These are phyloP conservation scores for Colletotrichum filicis DNA, from an alignment of 2,329 filamentous ascomycete species.

Conservation along the genomic window DNA sequence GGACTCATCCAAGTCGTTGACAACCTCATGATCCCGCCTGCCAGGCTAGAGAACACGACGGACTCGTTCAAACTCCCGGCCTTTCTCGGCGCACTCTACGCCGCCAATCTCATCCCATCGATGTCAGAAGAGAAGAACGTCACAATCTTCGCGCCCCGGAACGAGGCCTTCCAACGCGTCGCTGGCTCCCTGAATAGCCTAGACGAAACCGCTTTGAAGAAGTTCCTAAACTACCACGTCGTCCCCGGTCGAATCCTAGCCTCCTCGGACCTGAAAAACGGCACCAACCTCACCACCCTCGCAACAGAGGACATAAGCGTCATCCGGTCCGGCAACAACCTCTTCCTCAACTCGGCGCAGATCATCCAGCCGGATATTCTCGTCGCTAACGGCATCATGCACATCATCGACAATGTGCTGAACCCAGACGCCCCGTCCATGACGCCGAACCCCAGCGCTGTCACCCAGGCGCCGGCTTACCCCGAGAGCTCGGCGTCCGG, in stretches of 20 bases:
- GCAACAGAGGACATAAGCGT: slow-evolving; percentile 53
- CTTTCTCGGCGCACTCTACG: slow-evolving; percentile 53
- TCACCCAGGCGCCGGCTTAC: slow-evolving; percentile 49
- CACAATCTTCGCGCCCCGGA: slow-evolving; percentile 66
- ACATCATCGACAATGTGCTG: slow-evolving; percentile 65
- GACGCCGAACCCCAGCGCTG: slow-evolving; percentile 49
- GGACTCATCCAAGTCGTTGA: slow-evolving; percentile 65
- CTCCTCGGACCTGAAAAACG: slow-evolving; percentile 49
- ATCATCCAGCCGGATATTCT: slow-evolving; percentile 64
- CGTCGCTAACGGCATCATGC: slow-evolving; percentile 67
- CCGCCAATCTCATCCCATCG: slow-evolving; percentile 48
- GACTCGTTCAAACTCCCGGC: slow-evolving; percentile 51
- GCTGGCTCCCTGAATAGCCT: slow-evolving; percentile 54
- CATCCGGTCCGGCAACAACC: slow-evolving; percentile 54
- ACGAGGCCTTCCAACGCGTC: slow-evolving; percentile 61
- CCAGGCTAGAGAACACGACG: slow-evolving; percentile 48
- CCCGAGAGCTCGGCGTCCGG: slow-evolving; percentile 36
- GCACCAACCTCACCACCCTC: slow-evolving; percentile 48
- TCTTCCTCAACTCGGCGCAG: slow-evolving; percentile 64
- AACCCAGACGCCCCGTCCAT: slow-evolving; percentile 52
- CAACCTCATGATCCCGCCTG: slow-evolving; percentile 60
- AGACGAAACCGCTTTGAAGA: slow-evolving; percentile 49
- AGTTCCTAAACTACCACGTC: slow-evolving; percentile 67
- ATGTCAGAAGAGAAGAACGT: slow-evolving; percentile 57
- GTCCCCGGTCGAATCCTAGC: slow-evolving; percentile 65